These are phyloP conservation scores for Pueraria montana DNA, from an alignment of 306 rosid species.

Conservation along the genomic window DNA sequence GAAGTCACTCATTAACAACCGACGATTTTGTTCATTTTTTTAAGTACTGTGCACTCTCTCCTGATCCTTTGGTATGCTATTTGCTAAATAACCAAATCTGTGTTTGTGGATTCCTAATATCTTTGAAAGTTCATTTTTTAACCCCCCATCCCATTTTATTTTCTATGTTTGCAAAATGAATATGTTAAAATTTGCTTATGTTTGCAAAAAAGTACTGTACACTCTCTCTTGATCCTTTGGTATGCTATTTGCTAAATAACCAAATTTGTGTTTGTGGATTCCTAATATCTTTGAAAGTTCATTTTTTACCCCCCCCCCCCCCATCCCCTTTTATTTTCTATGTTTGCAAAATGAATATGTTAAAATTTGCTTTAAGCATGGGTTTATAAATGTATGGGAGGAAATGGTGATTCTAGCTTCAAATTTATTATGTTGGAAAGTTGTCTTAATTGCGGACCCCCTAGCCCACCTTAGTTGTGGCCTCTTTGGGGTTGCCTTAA, in stretches of 20 bases:
- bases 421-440: not conserved
- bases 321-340: not conserved
- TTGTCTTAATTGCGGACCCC: too few relatives aligned
- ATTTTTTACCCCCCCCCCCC: not conserved
- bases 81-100: not conserved
- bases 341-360: not conserved
- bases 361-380: conserved; percentile 15
- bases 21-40: conserved; percentile 71
- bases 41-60: conserved; percentile 69
- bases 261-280: not conserved
- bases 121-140: not conserved
- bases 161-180: not conserved
- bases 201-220: conserved; percentile 80
- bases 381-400: not conserved
- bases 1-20: conserved; percentile 59
- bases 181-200: too few relatives aligned
- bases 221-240: conserved; percentile 82
- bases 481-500: too few relatives aligned
- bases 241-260: conserved; percentile 52
- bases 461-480: too few relatives aligned
- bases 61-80: conserved; percentile 88
- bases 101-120: not conserved
- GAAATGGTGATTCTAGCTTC: conserved; percentile 23
- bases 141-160: not conserved
- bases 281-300: not conserved